Evolutionary conservation across 2,329 filamentous ascomycete species (phyloP).

Genomic region (Colletotrichum sp.): DNA sequence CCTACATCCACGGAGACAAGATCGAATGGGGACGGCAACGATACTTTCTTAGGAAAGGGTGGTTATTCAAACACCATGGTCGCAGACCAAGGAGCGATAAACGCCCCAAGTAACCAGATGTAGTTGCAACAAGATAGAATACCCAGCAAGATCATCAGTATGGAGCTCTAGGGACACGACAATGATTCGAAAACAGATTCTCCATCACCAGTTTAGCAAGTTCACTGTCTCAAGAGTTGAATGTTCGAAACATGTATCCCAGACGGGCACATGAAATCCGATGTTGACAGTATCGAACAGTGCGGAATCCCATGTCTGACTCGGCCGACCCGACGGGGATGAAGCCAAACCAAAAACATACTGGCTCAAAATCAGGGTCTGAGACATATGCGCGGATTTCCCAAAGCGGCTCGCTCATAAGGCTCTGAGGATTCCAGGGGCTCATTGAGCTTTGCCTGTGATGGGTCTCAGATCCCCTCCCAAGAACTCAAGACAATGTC

Average conservation of each 20-base stretch:
- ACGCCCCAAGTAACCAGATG: not conserved
- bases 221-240: not conserved
- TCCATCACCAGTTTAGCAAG: not conserved
- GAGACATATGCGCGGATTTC: not conserved
- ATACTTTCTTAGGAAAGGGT: not conserved
- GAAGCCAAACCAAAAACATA: not conserved
- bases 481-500: not conserved
- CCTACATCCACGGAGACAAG: not conserved
- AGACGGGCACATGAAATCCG: not conserved
- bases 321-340: not conserved
- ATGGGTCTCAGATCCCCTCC: not conserved
- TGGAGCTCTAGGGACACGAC: not conserved
- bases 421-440: not conserved
- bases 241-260: not conserved
- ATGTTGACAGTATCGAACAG: not conserved
- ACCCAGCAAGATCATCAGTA: not conserved
- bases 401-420: not conserved
- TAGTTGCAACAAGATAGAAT: not conserved
- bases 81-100: not conserved
- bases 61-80: not conserved
- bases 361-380: not conserved
- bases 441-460: not conserved
- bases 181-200: not conserved
- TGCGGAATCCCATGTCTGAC: not conserved
- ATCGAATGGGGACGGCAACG: not conserved